Percentiles rank a stretch among this genome's conserved stretches.
Conservation (phyloP, 345 rosid species). For the Brassica juncea region DNA sequence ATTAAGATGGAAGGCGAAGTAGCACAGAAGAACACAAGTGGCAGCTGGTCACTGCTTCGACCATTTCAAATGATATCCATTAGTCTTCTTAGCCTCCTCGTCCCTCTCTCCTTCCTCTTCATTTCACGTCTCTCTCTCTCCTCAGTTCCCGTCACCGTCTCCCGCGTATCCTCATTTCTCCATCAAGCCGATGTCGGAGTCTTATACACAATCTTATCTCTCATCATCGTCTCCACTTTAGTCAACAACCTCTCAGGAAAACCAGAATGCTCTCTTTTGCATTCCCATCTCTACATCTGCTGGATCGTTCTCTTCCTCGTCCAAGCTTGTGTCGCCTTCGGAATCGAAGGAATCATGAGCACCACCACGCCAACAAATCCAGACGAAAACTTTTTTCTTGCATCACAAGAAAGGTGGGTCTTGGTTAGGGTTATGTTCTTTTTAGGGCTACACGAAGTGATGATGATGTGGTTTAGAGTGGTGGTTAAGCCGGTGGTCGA, state of each 20-base stretch:
- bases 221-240: constrained; percentile 49
- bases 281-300: constrained; percentile 45
- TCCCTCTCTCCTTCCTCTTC: constrained; percentile 72
- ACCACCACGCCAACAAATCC: constrained; percentile 5
- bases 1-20: constrained; percentile 35
- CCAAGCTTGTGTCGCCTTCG: constrained; percentile 60
- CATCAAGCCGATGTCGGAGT: constrained; percentile 29
- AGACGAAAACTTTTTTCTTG: constrained; percentile 18
- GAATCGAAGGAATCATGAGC: constrained; percentile 51
- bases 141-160: constrained; percentile 24
- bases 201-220: constrained; percentile 51
- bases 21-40: constrained; percentile 24
- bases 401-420: constrained; percentile 44
- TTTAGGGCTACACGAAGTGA: constrained; percentile 70
- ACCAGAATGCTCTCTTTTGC: constrained; percentile 32
- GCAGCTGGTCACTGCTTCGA: constrained; percentile 21
- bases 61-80: constrained; percentile 51
- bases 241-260: constrained; percentile 59
- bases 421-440: constrained; percentile 56
- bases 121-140: constrained; percentile 56
- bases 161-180: not conserved
- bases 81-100: constrained; percentile 58
- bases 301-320: constrained; percentile 60
- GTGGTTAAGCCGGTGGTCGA: constrained; percentile 78
- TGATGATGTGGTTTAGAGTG: constrained; percentile 59